Base-by-base conservation (phyloP, 306 rosid species). In the Gynostemma pentaphyllum region DNA sequence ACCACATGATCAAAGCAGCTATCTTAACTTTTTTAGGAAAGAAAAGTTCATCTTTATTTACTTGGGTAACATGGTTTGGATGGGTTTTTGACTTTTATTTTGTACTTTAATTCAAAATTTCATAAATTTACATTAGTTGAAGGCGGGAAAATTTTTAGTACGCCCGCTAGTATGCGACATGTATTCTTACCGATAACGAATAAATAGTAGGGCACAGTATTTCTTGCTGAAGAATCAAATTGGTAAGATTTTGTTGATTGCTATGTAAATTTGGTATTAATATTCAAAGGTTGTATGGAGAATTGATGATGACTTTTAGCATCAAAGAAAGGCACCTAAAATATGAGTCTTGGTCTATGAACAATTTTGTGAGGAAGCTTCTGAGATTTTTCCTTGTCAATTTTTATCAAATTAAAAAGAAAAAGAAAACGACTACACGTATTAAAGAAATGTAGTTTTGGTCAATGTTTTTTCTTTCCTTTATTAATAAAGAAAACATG, bases 281-380 rank as follows among this genome's bases (percentile, higher is more conserved):
- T 19, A 32, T 29, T 4, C 64, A 34, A 34, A 34, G 45, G n/a
- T n/a, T 56, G 27, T 32, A 52, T 13, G 18, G 44, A 56, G 45
- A n/a, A 26, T 56, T 56, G 42, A 16, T 56, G 63, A 56, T 56
- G 45, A 44, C 64, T 59, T 59, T 21, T 19, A 21, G 37, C 29
- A 59, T 36, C 46, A 59, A 59, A 19, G 64, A 59, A 42, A 56
- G 27, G 10, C 64, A 59, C 64, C 47, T 34, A 21, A 22, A 16
- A 0, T 36, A 13, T 37, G 26, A 59, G 2, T 49, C n/a, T 4
- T 2, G 32, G 55, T 47, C n/a, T 22, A 9, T 9, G 21, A 47
- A 47, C 11, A 9, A 3, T 51, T 26, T 44, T 21, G 16, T 23
- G 26, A 5, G 29, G 8, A 56, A 34, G 5, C 21, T 36, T 14